Evolutionary conservation across 2,329 filamentous ascomycete genomes (phyloP), one percentile per base, ranked within the genome.

Genomic region (Calonectria pteridis): DNA sequence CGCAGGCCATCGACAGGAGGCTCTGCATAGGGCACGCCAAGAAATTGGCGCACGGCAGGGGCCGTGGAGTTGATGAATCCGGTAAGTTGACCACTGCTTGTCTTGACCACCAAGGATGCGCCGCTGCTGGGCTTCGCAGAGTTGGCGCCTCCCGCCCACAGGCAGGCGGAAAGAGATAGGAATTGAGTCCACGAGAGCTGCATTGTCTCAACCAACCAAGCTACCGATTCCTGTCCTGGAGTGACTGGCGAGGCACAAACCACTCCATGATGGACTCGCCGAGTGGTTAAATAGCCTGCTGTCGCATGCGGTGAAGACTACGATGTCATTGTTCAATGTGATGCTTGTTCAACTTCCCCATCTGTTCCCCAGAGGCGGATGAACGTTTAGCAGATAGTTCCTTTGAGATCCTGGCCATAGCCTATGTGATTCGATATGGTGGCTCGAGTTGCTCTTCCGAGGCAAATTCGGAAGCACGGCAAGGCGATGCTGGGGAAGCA

Each of bases 11-110:
- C 88, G 26, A 89, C 82, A 0, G 91, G 91, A 35, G 90, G 88
- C 71, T 89, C 86, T 2, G 90, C 91, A 78, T 89, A 92, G 0
- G 90, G 91, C 10, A 93, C 83, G 29, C 82, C 84, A 20, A 84
- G 80, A 26, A 75, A 77, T 10, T 75, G 74, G 3, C 72, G 72
- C 1, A 76, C 74, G 9, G 72, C 67, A 1, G 74, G 74, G n/a
- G 71, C 72, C 3, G 74, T 76, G 7, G 59, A 51, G 37, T 75
- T 76, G 67, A 76, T 68, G 74, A 75, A 74, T 9, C 74, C 74
- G 3, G 72, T 72, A 20, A 75, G 51, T 31, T 74, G 46, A 23
- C 72, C 74, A 20, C 72, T 74, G 28, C 67, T 72, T 6, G 74
- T 74, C 40, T 72, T 75, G 62, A 75, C 37, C 2, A 40, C 70